phyloP scores from a whole-genome alignment of 1,284 basidiomycete genomes.

The Fomitopsis betulina region DNA sequence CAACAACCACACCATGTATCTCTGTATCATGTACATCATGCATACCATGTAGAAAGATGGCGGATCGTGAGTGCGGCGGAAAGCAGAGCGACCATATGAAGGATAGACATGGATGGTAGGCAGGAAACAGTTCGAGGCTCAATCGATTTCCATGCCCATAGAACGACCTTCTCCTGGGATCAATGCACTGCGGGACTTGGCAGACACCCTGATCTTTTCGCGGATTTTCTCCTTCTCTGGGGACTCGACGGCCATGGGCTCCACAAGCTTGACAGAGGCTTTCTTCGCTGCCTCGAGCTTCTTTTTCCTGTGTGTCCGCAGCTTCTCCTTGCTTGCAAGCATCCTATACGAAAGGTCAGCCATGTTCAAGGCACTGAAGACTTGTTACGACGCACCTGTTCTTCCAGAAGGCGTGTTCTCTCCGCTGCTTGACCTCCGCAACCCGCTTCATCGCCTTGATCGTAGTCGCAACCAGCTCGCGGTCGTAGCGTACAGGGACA shows the following conservation, averaged over 20 bases:
- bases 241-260: slow-evolving; percentile 53
- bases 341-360: slow-evolving; percentile 48
- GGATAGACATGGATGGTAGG: neutral
- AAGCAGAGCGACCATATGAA: neutral
- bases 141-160: slow-evolving; percentile 83
- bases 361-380: neutral
- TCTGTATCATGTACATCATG: slow-evolving; percentile 18
- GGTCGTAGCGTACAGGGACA: slow-evolving; percentile 96
- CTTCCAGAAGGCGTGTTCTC: slow-evolving; percentile 98
- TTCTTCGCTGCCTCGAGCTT: slow-evolving; percentile 48
- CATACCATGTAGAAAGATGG: slow-evolving; percentile 9
- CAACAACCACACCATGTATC: slow-evolving; percentile 19
- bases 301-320: slow-evolving; percentile 65
- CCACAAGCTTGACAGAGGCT: slow-evolving; percentile 64
- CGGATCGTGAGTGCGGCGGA: slow-evolving; percentile 1
- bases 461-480: slow-evolving; percentile 92
- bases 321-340: slow-evolving; percentile 72
- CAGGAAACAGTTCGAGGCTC: slow-evolving; percentile 13
- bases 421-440: slow-evolving; percentile 85
- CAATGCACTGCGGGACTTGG: slow-evolving; percentile 67
- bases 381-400: slow-evolving; percentile 56
- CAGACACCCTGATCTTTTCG: slow-evolving; percentile 79
- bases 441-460: slow-evolving; percentile 97
- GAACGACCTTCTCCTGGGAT: slow-evolving; percentile 71
- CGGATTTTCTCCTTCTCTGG: slow-evolving; percentile 46